Conservation (phyloP, 495 filamentous ascomycete species). For the Aspergillus taichungensis region DNA sequence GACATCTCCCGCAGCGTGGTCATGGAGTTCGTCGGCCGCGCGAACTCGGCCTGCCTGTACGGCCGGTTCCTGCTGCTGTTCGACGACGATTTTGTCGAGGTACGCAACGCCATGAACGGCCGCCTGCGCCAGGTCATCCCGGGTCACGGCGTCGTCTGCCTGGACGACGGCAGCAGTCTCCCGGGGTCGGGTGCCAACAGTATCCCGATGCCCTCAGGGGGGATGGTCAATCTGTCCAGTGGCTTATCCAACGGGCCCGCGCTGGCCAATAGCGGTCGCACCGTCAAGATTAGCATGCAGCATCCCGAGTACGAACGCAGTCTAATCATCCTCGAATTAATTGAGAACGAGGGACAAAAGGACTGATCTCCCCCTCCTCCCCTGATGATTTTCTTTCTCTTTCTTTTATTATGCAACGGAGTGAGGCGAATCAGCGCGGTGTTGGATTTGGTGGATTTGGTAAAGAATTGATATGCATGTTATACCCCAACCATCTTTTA, state of each 20-base stretch:
- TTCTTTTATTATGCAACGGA: neutral
- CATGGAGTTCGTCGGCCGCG: constrained; percentile 94
- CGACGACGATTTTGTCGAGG: constrained; percentile 91
- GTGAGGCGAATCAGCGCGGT: too few relatives aligned
- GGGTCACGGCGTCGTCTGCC: constrained; percentile 73
- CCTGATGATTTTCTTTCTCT: constrained; percentile 3
- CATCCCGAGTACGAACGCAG: constrained; percentile 75
- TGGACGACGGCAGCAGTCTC: constrained; percentile 71
- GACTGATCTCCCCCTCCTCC: constrained; percentile 34
- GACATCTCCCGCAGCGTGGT: constrained; percentile 87
- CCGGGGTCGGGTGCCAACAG: constrained; percentile 26
- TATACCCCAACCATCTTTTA: too few relatives aligned
- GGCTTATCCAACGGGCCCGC: constrained; percentile 26
- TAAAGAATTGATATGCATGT: too few relatives aligned
- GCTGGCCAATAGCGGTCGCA: constrained; percentile 32
- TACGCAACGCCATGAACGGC: constrained; percentile 94
- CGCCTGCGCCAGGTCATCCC: constrained; percentile 88
- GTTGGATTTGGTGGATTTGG: too few relatives aligned
- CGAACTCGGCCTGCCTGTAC: constrained; percentile 77
- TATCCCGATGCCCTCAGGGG: constrained; percentile 19
- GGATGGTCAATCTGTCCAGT: constrained; percentile 18
- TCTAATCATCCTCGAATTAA: constrained; percentile 84
- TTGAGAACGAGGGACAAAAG: constrained; percentile 88
- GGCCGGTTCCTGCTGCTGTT: constrained; percentile 65
- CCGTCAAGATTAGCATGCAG: constrained; percentile 90